Conservation (phyloP, 768 basidiomycete species). For the Mycena vulgaris region DNA sequence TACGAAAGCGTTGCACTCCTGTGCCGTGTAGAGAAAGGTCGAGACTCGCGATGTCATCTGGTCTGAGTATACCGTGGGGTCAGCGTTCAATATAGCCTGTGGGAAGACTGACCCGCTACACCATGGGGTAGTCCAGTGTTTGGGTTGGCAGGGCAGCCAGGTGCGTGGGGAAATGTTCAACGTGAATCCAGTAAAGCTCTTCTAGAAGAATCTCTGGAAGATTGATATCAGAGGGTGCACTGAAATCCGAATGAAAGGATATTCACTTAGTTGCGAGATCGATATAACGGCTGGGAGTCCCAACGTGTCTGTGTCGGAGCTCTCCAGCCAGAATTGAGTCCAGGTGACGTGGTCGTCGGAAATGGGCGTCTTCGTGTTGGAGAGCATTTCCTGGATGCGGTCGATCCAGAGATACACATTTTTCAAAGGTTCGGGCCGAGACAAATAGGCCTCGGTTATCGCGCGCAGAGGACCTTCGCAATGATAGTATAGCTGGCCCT, state of each 20-base stretch:
- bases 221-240: too few relatives aligned
- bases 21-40: slow-evolving; percentile 69
- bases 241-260: too few relatives aligned
- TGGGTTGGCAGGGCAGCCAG: slow-evolving; percentile 48
- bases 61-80: slow-evolving; percentile 51
- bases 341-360: slow-evolving; percentile 48
- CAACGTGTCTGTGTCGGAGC: too few relatives aligned
- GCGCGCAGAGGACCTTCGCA: slow-evolving; percentile 48
- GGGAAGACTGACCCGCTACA: slow-evolving; percentile 61
- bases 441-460: too few relatives aligned
- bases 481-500: slow-evolving; percentile 71
- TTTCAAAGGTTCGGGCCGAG: slow-evolving; percentile 49
- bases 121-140: slow-evolving; percentile 67
- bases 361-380: slow-evolving; percentile 47
- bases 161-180: too few relatives aligned
- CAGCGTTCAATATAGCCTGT: too few relatives aligned
- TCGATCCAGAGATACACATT: slow-evolving; percentile 58
- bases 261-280: too few relatives aligned
- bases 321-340: too few relatives aligned
- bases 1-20: slow-evolving; percentile 63
- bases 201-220: too few relatives aligned
- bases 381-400: slow-evolving; percentile 49
- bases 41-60: slow-evolving; percentile 72
- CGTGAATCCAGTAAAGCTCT: too few relatives aligned
- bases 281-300: too few relatives aligned